phyloP scores from a whole-genome alignment of 139 green algal genomes.

The Microglena sp. region DNA sequence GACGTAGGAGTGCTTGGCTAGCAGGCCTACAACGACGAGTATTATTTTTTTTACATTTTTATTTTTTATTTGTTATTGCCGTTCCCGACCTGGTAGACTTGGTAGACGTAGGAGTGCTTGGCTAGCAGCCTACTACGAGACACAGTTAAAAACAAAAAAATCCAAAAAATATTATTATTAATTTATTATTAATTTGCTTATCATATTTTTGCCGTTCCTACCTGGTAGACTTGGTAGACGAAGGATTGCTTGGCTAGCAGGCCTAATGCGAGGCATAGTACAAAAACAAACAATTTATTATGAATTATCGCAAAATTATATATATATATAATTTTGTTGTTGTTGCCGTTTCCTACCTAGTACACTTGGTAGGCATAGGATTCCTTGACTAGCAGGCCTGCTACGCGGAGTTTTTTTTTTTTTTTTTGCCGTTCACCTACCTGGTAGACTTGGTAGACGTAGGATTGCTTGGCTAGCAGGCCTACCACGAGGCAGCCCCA shows the following conservation, averaged over 20 bases:
- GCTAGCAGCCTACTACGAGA: neutral
- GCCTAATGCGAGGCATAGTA: neutral
- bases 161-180: too few species aligned
- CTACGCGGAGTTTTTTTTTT: neutral
- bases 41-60: neutral
- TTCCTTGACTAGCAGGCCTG: neutral
- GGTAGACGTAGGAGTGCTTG: too few species aligned
- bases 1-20: slow-evolving; percentile 30
- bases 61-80: too few species aligned
- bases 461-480: slow-evolving; percentile 37
- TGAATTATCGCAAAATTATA: neutral
- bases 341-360: too few species aligned
- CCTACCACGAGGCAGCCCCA: slow-evolving; percentile 48
- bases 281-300: slow-evolving; percentile 2
- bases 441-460: neutral
- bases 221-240: too few species aligned
- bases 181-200: too few species aligned
- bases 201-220: too few species aligned
- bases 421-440: too few species aligned
- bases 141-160: too few species aligned
- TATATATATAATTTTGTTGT: too few species aligned
- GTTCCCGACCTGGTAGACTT: too few species aligned
- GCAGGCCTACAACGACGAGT: slow-evolving; percentile 43
- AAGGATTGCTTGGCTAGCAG: neutral
- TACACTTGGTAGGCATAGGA: too few species aligned